These are phyloP conservation scores for Primulina huaijiensis DNA, from an alignment of 257 asterid species.

Conservation along the genomic window DNA sequence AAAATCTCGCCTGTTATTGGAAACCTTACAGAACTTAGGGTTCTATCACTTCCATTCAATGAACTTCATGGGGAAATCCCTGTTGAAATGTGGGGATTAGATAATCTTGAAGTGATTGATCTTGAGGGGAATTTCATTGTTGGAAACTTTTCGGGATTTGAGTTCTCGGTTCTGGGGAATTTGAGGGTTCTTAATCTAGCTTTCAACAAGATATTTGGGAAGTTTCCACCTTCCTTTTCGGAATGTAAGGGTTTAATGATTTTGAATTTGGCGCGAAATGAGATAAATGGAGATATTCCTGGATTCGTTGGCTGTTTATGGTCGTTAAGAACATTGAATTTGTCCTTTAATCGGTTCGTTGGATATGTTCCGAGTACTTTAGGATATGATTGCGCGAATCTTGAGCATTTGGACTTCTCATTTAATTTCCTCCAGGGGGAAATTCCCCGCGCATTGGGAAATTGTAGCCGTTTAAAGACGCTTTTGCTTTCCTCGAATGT, in stretches of 20 bases:
- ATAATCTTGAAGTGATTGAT: slow-evolving; percentile 44
- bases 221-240: slow-evolving; percentile 34
- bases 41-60: slow-evolving; percentile 45
- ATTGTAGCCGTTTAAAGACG: slow-evolving; percentile 38
- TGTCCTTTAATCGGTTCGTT: slow-evolving; percentile 41
- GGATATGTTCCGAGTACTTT: slow-evolving; percentile 32
- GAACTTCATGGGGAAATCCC: slow-evolving; percentile 41
- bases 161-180: slow-evolving; percentile 30
- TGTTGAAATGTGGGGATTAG: slow-evolving; percentile 35
- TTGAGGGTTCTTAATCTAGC: slow-evolving; percentile 43
- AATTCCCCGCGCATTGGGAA: slow-evolving; percentile 35
- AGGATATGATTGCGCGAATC: slow-evolving; percentile 34
- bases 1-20: slow-evolving; percentile 31
- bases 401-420: slow-evolving; percentile 45
- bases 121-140: slow-evolving; percentile 39
- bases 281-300: slow-evolving; percentile 33
- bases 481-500: slow-evolving; percentile 42
- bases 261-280: slow-evolving; percentile 38
- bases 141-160: slow-evolving; percentile 34
- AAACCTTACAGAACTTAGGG: slow-evolving; percentile 35
- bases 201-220: slow-evolving; percentile 32
- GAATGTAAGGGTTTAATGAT: slow-evolving; percentile 33
- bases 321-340: slow-evolving; percentile 31
- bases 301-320: slow-evolving; percentile 29
- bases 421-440: slow-evolving; percentile 36